phyloP scores from a whole-genome alignment of 2,329 filamentous ascomycete species.

The Paradendryphiella salina region DNA sequence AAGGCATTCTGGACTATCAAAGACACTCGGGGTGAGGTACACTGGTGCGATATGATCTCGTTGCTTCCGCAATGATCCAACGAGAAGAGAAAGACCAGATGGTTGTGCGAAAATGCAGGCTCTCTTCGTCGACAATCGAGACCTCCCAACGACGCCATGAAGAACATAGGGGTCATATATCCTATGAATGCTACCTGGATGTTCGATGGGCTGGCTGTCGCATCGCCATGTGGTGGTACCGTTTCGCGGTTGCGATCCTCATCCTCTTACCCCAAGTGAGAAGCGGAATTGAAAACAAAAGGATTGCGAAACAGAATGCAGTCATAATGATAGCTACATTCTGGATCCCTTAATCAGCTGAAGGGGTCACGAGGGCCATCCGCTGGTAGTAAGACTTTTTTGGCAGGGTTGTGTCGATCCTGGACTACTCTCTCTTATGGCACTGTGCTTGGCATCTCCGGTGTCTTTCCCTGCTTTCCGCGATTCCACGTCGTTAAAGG shows the following conservation, averaged over 20 bases:
- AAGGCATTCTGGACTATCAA: conserved; percentile 10
- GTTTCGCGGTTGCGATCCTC: conserved; percentile 15
- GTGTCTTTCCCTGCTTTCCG: conserved; percentile 4
- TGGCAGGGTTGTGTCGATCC: conserved; percentile 38
- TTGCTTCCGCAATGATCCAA: neutral
- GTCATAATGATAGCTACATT: conserved; percentile 51
- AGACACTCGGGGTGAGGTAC: conserved; percentile 3
- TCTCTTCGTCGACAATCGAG: neutral
- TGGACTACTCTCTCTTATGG: conserved; percentile 15
- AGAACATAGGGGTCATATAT: neutral
- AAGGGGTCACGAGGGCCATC: conserved; percentile 47
- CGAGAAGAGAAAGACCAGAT: neutral
- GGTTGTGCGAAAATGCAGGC: too few species aligned
- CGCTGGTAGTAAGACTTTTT: conserved; percentile 51
- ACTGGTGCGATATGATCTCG: conserved; percentile 9
- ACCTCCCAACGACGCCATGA: neutral
- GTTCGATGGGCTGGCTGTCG: conserved; percentile 16
- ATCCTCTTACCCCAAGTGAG: conserved; percentile 21
- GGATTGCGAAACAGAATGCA: conserved; percentile 39
- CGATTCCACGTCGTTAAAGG: neutral
- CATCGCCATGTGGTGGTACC: conserved; percentile 17
- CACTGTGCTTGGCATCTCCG: conserved; percentile 5
- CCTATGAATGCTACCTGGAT: neutral
- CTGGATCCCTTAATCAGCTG: conserved; percentile 34
- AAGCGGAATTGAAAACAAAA: conserved; percentile 23